phyloP scores from a whole-genome alignment of 768 basidiomycete species.

The Fomitopsis serialis region DNA sequence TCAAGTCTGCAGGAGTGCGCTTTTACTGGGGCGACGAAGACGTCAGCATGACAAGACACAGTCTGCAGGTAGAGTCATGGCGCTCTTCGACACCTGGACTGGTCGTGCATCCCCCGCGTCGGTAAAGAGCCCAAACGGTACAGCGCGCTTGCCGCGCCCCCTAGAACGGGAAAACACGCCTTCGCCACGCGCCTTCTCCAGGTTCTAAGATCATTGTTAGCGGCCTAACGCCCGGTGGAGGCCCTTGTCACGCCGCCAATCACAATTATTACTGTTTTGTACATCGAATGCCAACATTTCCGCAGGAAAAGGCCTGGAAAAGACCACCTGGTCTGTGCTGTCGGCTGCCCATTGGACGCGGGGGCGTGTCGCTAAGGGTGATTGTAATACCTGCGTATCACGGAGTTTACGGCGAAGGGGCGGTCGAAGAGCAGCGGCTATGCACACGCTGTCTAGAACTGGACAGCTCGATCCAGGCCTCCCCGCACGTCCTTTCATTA shows the following conservation, averaged over 20 bases:
- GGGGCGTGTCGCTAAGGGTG: slow-evolving; percentile 4
- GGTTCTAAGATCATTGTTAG: slow-evolving; percentile 18
- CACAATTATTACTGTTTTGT: slow-evolving; percentile 17
- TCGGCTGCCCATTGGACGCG: slow-evolving; percentile 13
- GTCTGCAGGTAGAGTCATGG: background rate
- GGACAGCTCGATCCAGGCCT: slow-evolving; percentile 1
- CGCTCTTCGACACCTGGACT: background rate
- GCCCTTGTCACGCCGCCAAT: slow-evolving; percentile 19
- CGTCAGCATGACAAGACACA: background rate
- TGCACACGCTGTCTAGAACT: background rate
- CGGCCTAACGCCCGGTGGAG: slow-evolving; percentile 10
- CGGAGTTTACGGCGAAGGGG: slow-evolving; percentile 11
- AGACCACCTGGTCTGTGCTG: slow-evolving; percentile 6
- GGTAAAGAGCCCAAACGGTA: background rate
- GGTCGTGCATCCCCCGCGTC: background rate
- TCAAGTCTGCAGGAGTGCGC: background rate
- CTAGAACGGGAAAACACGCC: slow-evolving; percentile 30
- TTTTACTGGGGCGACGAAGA: background rate
- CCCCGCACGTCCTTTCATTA: background rate
- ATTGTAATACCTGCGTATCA: slow-evolving; percentile 10
- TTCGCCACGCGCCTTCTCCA: slow-evolving; percentile 26
- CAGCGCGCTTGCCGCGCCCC: slow-evolving; percentile 17
- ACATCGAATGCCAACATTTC: slow-evolving; percentile 17
- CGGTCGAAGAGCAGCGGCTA: background rate
- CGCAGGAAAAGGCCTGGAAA: slow-evolving; percentile 15